These are phyloP conservation scores for Pichia deserticola DNA, from an alignment of 805 yeast genomes.

Conservation along the genomic window DNA sequence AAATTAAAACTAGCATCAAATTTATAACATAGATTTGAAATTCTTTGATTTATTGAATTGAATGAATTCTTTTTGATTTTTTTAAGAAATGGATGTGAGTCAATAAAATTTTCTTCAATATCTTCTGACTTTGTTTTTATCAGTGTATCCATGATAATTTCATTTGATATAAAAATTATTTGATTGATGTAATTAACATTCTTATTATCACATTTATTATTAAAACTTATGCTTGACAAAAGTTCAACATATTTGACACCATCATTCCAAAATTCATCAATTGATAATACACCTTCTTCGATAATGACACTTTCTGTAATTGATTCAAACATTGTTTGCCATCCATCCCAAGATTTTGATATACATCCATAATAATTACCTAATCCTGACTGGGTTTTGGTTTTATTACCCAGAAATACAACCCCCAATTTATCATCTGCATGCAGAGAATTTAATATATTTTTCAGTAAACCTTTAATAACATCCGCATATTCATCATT, in stretches of 20 bases:
- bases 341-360: slow-evolving; percentile 23
- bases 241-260: slow-evolving; percentile 18
- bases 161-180: slow-evolving; percentile 18
- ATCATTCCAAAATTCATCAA: slow-evolving; percentile 18
- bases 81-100: not conserved
- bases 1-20: slow-evolving; percentile 17
- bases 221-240: slow-evolving; percentile 17
- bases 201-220: not conserved
- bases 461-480: slow-evolving; percentile 10
- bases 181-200: slow-evolving; percentile 11
- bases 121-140: not conserved
- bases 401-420: slow-evolving; percentile 21
- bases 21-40: slow-evolving; percentile 13
- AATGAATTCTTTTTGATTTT: not conserved
- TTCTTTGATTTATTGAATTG: slow-evolving; percentile 6
- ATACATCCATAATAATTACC: slow-evolving; percentile 29
- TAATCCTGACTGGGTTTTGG: slow-evolving; percentile 3
- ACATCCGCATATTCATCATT: slow-evolving; percentile 16
- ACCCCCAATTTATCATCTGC: slow-evolving; percentile 23
- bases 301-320: slow-evolving; percentile 14
- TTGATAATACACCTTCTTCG: not conserved
- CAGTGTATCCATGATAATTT: not conserved
- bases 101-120: not conserved
- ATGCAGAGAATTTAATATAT: slow-evolving; percentile 11
- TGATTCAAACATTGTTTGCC: slow-evolving; percentile 18